Conservation (phyloP, 139 green algal species). For the Picochlorum costavermella region DNA sequence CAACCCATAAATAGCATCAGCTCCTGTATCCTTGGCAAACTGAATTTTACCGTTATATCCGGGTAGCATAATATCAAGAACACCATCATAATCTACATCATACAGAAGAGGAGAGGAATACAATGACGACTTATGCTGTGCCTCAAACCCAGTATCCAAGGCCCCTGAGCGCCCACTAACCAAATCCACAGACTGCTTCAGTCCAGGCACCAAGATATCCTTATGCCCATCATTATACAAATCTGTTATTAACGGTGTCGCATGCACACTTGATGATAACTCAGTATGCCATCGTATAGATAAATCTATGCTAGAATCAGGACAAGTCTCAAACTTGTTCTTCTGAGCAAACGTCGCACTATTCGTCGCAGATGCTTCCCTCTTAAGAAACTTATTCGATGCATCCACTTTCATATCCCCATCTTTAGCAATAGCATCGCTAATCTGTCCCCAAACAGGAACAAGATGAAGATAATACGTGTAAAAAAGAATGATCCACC, state of each 20-base stretch:
- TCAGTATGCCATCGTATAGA: slow-evolving; percentile 85
- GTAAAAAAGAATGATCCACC: not conserved
- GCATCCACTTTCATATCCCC: slow-evolving; percentile 23
- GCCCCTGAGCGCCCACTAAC: slow-evolving; percentile 74
- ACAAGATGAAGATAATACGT: not conserved
- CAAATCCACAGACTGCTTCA: slow-evolving; percentile 42
- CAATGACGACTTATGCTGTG: slow-evolving; percentile 59
- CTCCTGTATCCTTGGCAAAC: slow-evolving; percentile 77
- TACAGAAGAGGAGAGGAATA: slow-evolving; percentile 85
- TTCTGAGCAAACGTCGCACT: not conserved
- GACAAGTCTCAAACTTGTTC: not conserved
- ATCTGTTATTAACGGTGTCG: slow-evolving; percentile 92
- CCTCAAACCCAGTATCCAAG: slow-evolving; percentile 36
- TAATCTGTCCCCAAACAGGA: slow-evolving; percentile 32
- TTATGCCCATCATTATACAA: slow-evolving; percentile 81
- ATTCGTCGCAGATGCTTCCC: slow-evolving; percentile 25
- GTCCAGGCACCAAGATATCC: slow-evolving; percentile 90
- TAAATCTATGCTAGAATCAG: slow-evolving; percentile 38
- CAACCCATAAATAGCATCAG: slow-evolving; percentile 39
- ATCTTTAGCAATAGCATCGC: slow-evolving; percentile 33
- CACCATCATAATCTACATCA: slow-evolving; percentile 82
- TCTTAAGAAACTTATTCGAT: slow-evolving; percentile 64
- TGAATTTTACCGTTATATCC: slow-evolving; percentile 90
- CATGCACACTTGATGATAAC: slow-evolving; percentile 73
- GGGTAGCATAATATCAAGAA: slow-evolving; percentile 76